phyloP scores from a whole-genome alignment of 2,329 filamentous ascomycete species.

The Xylaria sp. region DNA sequence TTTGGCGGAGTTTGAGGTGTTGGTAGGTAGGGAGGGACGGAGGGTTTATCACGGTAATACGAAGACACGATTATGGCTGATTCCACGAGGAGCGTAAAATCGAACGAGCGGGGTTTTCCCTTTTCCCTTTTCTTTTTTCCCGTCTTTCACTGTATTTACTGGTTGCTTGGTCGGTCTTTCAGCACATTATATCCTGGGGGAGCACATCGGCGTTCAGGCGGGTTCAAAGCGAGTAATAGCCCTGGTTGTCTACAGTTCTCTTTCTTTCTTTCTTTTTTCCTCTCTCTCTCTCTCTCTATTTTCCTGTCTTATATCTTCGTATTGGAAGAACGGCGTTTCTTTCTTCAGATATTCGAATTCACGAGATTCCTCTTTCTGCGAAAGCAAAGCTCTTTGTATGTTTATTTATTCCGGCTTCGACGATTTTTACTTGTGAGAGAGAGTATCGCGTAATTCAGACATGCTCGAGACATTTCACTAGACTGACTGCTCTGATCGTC shows the following conservation, averaged over 20 bases:
- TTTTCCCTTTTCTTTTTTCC: not conserved
- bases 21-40: constrained; percentile 54
- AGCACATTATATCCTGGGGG: constrained; percentile 32
- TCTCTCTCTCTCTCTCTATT: not conserved
- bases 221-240: not conserved
- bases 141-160: not conserved
- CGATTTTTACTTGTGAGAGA: not conserved
- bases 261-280: not conserved
- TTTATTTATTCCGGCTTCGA: too few relatives aligned
- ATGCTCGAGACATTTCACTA: not conserved
- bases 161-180: constrained; percentile 9
- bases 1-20: constrained; percentile 67
- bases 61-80: not conserved
- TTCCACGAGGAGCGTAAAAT: not conserved
- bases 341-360: not conserved
- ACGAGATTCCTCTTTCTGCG: not conserved
- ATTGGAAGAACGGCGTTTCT: not conserved
- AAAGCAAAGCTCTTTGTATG: not conserved
- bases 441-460: not conserved
- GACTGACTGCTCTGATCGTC: not conserved
- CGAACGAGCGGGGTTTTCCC: not conserved
- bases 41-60: not conserved
- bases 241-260: not conserved
- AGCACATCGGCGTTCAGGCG: constrained; percentile 27
- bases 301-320: not conserved